Percentiles rank a stretch among this genome's conserved stretches.
Evolutionary conservation across 768 basidiomycete genomes (phyloP).

Genomic region (Auricularia sp.): DNA sequence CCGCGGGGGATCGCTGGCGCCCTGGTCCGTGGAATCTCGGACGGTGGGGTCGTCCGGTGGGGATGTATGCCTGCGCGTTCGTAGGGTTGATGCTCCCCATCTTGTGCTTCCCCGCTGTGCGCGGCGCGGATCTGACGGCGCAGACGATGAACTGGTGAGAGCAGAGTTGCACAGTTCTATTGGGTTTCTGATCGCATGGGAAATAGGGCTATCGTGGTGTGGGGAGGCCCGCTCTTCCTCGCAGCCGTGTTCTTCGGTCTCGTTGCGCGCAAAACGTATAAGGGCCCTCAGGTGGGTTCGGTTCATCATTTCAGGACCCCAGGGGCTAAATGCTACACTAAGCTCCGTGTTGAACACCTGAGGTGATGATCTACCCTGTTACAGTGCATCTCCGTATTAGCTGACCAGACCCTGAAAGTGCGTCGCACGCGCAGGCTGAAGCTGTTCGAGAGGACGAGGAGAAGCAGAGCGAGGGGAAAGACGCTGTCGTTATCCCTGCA

Average conservation of each 20-base stretch:
- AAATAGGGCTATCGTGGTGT: slow-evolving; percentile 5
- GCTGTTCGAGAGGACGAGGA: too few relatives aligned
- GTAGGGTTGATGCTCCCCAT: slow-evolving; percentile 8
- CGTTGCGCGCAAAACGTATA: slow-evolving; percentile 1
- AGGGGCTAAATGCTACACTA: not conserved
- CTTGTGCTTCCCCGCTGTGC: slow-evolving; percentile 7
- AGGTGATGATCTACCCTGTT: not conserved
- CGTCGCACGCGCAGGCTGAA: too few relatives aligned
- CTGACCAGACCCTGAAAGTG: too few relatives aligned
- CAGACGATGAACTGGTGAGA: slow-evolving; percentile 7
- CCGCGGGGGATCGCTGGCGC: slow-evolving; percentile 8
- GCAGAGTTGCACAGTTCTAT: not conserved
- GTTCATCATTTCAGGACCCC: not conserved
- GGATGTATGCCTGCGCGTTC: slow-evolving; percentile 1
- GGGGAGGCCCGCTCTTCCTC: slow-evolving; percentile 8
- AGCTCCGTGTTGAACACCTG: not conserved
- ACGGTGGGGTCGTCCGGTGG: slow-evolving; percentile 6
- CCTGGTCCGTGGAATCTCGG: slow-evolving; percentile 11
- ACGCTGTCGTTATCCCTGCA: too few relatives aligned
- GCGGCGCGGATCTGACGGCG: slow-evolving; percentile 5
- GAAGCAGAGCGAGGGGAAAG: too few relatives aligned
- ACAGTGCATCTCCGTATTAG: too few relatives aligned
- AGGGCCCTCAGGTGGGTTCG: not conserved
- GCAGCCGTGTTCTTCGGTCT: slow-evolving; percentile 5
- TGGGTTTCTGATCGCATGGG: not conserved